Evolutionary conservation across 2,329 filamentous ascomycete genomes (phyloP).

Genomic region (Biscogniauxia sp.): DNA sequence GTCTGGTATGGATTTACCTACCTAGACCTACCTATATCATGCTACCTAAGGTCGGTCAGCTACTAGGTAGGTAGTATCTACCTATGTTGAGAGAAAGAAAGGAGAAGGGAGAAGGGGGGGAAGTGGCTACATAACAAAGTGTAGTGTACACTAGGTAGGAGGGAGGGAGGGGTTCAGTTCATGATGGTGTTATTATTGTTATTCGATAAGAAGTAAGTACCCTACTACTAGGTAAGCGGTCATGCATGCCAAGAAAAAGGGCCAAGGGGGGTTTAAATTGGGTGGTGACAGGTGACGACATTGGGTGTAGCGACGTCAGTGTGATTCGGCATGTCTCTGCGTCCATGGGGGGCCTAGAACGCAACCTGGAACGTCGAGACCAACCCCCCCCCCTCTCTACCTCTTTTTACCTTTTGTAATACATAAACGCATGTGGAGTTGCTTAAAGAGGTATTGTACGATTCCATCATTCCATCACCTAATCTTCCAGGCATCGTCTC

Average conservation of each 20-base stretch:
- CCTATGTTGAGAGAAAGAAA: too few species aligned
- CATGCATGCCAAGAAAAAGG: not conserved
- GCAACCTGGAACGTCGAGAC: not conserved
- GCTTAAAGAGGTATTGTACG: not conserved
- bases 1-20: too few species aligned
- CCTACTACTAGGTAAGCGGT: not conserved
- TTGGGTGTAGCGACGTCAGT: not conserved
- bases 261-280: not conserved
- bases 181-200: not conserved
- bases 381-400: too few species aligned
- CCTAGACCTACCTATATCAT: too few species aligned
- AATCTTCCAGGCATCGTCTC: not conserved
- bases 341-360: not conserved
- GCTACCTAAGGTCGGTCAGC: too few species aligned
- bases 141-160: too few species aligned
- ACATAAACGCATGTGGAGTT: not conserved
- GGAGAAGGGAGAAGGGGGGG: too few species aligned
- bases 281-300: not conserved
- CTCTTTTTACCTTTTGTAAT: not conserved
- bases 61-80: too few species aligned
- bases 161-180: not conserved
- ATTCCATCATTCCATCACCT: not conserved
- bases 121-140: too few species aligned
- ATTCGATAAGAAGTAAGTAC: not conserved
- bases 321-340: not conserved